phyloP scores from a whole-genome alignment of 352 stramenopile genomes.

The Ophiocytium majus region DNA sequence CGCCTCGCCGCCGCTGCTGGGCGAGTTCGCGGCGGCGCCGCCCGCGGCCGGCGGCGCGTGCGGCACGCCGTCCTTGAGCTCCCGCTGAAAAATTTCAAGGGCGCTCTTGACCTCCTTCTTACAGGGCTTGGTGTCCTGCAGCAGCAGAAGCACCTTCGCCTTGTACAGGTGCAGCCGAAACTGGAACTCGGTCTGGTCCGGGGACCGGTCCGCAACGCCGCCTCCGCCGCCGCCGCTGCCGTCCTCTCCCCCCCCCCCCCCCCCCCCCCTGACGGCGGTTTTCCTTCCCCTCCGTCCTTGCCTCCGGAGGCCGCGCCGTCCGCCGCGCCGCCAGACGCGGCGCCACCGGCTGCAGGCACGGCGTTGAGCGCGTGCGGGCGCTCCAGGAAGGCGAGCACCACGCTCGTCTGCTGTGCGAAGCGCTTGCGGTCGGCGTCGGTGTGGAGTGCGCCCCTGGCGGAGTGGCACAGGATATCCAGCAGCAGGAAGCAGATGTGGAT shows the following conservation, averaged over 20 bases:
- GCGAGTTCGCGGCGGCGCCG: not conserved
- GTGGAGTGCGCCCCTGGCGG: slow-evolving; percentile 74
- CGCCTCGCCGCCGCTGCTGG: not conserved
- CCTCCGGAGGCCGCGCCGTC: slow-evolving; percentile 23
- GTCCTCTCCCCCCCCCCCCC: too few species aligned
- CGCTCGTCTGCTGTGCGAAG: slow-evolving; percentile 75
- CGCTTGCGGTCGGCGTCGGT: slow-evolving; percentile 62
- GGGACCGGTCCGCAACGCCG: slow-evolving; percentile 62
- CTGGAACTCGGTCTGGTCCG: slow-evolving; percentile 68
- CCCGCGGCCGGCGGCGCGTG: slow-evolving; percentile 9
- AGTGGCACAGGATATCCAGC: slow-evolving; percentile 82
- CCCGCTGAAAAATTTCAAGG: slow-evolving; percentile 85
- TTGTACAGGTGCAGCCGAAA: slow-evolving; percentile 86
- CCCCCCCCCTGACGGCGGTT: slow-evolving; percentile 29
- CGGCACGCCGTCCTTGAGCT: slow-evolving; percentile 67
- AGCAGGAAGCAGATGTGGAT: slow-evolving; percentile 89
- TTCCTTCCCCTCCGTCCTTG: slow-evolving; percentile 16
- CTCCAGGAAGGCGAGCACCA: slow-evolving; percentile 79
- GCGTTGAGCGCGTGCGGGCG: slow-evolving; percentile 81
- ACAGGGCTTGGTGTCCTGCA: slow-evolving; percentile 68
- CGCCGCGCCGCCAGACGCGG: not conserved
- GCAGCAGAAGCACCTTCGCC: slow-evolving; percentile 79
- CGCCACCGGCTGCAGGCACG: not conserved
- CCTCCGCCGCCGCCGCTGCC: slow-evolving; percentile 63
- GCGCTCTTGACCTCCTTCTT: slow-evolving; percentile 88